Conservation (phyloP, 148 eudicot genomes). For the Fagopyrum tataricum region DNA sequence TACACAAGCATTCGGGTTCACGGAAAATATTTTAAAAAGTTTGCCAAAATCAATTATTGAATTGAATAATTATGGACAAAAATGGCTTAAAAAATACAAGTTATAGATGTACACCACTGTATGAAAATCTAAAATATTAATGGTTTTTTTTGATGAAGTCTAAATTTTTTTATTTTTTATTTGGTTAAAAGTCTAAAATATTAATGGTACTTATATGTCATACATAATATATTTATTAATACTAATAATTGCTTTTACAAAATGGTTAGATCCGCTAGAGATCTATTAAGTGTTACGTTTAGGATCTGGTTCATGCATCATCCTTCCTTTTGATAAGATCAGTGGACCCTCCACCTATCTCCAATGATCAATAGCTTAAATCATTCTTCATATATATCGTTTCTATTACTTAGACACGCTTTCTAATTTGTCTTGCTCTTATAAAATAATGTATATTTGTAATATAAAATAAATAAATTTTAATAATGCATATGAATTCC, state of each 20-base stretch:
- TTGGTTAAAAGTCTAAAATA: no score
- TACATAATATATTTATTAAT: neutral
- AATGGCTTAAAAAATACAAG: no score
- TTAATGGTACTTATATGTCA: no score
- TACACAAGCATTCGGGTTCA: no score
- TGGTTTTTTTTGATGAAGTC: no score
- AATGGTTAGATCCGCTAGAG: neutral
- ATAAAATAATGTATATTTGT: neutral
- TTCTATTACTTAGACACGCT: neutral
- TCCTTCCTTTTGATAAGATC: neutral
- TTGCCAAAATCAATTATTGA: no score
- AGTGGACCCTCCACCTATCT: neutral
- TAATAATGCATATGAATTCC: neutral
- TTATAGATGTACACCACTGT: no score
- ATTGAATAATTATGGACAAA: no score
- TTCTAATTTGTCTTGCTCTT: neutral
- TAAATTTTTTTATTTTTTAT: no score
- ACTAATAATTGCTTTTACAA: neutral
- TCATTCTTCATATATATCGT: neutral
- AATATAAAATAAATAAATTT: neutral
- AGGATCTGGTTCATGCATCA: neutral
- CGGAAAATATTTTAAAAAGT: no score
- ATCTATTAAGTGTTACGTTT: neutral
- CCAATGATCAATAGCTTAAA: neutral
- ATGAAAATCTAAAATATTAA: no score